These are phyloP conservation scores for Stygiomarasmius scandens DNA, from an alignment of 1,284 basidiomycete species.

Conservation along the genomic window DNA sequence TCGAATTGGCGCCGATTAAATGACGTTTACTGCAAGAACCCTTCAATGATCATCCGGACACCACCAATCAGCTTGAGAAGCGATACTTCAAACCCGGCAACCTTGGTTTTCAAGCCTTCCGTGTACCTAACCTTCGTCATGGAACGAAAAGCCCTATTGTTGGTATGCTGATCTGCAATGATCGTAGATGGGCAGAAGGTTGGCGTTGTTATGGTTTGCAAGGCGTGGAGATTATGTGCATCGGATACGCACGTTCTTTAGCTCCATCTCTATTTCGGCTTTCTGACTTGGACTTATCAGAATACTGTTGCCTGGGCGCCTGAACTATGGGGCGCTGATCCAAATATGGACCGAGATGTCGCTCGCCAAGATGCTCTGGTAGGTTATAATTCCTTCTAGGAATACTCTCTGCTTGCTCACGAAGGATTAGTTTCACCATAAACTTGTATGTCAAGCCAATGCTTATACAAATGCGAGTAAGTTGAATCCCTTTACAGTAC, in stretches of 20 bases:
- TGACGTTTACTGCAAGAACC: too few species aligned
- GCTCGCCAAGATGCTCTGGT: constrained; percentile 13
- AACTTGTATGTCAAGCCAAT: constrained; percentile 17
- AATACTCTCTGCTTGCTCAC: background rate
- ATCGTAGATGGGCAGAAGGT: constrained; percentile 16
- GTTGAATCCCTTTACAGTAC: background rate
- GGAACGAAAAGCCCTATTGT: constrained; percentile 11
- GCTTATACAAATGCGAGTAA: constrained; percentile 11
- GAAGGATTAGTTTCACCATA: constrained; percentile 13
- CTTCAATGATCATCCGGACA: constrained; percentile 16
- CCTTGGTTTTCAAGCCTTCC: constrained; percentile 17
- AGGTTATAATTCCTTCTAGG: background rate
- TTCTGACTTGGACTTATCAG: background rate
- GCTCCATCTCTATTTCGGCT: background rate
- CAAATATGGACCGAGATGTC: constrained; percentile 12
- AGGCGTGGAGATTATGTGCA: constrained; percentile 18
- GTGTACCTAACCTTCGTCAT: constrained; percentile 12
- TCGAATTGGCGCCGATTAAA: background rate
- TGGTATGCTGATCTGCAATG: constrained; percentile 18
- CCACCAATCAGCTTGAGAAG: constrained; percentile 19
- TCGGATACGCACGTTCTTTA: constrained; percentile 6
- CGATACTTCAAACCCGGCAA: constrained; percentile 19
- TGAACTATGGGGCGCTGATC: constrained; percentile 17
- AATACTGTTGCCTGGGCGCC: constrained; percentile 18
- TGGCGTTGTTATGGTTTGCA: constrained; percentile 19